Evolutionary conservation across 164 flowering plant genomes (phyloP).

Genomic region (Taxillus chinensis): DNA sequence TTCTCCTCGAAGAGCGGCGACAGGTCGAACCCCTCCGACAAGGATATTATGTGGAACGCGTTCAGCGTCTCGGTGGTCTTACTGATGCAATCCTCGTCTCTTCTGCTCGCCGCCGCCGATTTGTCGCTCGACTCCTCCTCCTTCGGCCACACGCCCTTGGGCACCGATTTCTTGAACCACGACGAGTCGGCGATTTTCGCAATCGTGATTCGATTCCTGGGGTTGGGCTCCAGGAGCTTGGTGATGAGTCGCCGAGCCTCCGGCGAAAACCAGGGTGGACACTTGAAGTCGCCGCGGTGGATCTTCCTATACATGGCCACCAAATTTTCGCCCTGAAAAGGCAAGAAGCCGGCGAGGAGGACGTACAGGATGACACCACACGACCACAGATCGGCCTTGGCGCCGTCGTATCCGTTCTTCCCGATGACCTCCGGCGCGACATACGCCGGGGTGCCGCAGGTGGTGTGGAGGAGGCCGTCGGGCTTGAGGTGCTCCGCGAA

Average conservation of each 20-base stretch:
- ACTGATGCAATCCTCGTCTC: too few species aligned
- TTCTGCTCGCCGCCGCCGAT: background rate
- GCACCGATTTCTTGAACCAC: conserved; percentile 40
- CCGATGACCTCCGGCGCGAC: conserved; percentile 56
- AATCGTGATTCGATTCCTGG: conserved; percentile 29
- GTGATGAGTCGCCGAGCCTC: conserved; percentile 32
- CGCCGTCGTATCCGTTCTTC: conserved; percentile 47
- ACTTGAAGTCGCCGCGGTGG: conserved; percentile 43
- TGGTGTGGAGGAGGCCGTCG: conserved; percentile 47
- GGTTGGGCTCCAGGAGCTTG: conserved; percentile 43
- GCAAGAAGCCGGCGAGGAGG: conserved; percentile 43
- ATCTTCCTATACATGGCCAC: conserved; percentile 47
- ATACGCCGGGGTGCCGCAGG: conserved; percentile 57
- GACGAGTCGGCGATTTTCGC: conserved; percentile 33
- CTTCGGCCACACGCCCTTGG: conserved; percentile 7
- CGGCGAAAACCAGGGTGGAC: conserved; percentile 53
- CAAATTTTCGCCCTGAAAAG: conserved; percentile 47
- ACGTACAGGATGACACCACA: conserved; percentile 51
- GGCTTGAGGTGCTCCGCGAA: conserved; percentile 41
- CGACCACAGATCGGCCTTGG: conserved; percentile 54
- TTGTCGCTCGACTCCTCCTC: conserved; percentile 12
- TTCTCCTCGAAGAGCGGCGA: conserved; percentile 45
- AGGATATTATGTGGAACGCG: conserved; percentile 45
- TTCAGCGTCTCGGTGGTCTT: conserved; percentile 21
- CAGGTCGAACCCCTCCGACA: conserved; percentile 46